phyloP scores from a whole-genome alignment of 441 rosid genomes.

The Dalechampia spathulata region DNA sequence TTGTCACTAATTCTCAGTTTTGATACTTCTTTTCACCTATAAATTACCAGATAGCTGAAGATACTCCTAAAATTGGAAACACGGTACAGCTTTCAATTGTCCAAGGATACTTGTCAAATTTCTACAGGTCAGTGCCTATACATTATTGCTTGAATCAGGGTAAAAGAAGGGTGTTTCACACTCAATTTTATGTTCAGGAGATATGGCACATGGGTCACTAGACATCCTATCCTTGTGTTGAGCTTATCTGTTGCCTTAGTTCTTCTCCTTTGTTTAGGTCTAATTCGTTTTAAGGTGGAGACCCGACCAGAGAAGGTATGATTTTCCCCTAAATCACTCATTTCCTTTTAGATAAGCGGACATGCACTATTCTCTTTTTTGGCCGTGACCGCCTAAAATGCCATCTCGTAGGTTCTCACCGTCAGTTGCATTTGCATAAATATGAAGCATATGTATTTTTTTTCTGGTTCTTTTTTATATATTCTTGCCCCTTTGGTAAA shows the following conservation, averaged over 20 bases:
- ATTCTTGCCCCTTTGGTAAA: too few relatives aligned
- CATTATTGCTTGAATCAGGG: constrained; percentile 18
- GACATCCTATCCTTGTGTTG: constrained; percentile 72
- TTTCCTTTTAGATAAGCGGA: constrained; percentile 4
- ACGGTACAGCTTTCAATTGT: constrained; percentile 72
- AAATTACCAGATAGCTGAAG: constrained; percentile 54
- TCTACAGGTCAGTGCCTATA: constrained; percentile 59
- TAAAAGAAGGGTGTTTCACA: constrained; percentile 14
- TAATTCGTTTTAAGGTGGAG: constrained; percentile 90
- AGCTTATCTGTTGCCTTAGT: constrained; percentile 56
- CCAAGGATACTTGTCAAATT: constrained; percentile 82
- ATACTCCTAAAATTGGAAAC: constrained; percentile 58
- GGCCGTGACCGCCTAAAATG: too few relatives aligned
- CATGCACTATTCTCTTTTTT: too few relatives aligned
- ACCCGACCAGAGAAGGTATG: constrained; percentile 97
- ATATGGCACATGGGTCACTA: constrained; percentile 92
- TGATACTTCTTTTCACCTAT: neutral
- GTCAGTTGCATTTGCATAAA: too few relatives aligned
- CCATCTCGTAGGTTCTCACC: too few relatives aligned
- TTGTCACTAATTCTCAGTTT: too few relatives aligned
- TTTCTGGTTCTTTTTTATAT: too few relatives aligned
- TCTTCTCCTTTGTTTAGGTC: constrained; percentile 87
- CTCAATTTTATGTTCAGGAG: constrained; percentile 45
- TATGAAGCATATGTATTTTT: too few relatives aligned
- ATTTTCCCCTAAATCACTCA: constrained; percentile 3